Evolutionary conservation across 2,329 filamentous ascomycete species (phyloP).

Genomic region (Colletotrichum eremochloae): DNA sequence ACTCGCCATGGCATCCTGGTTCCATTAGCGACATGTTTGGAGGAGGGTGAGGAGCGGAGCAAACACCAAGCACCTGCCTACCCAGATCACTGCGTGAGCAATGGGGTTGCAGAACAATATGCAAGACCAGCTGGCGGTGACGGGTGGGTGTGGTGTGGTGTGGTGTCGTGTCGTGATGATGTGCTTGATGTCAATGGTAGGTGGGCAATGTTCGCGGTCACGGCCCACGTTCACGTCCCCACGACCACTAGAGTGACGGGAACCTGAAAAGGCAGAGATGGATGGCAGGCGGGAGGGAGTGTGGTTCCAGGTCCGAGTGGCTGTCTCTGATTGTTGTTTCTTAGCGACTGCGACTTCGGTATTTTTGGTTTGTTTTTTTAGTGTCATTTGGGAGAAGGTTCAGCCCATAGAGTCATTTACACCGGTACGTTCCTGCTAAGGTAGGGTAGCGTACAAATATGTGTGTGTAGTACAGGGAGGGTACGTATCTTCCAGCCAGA

Average conservation of each 20-base stretch:
- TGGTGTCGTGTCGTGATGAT: not conserved
- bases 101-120: not conserved
- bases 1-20: not conserved
- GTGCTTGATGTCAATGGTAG: not conserved
- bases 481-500: not conserved
- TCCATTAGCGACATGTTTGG: not conserved
- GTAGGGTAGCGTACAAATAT: too few species aligned
- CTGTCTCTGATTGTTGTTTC: slow-evolving; percentile 8
- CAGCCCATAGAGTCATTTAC: not conserved
- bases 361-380: not conserved
- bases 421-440: too few species aligned
- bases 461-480: too few species aligned
- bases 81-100: not conserved
- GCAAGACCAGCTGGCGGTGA: not conserved
- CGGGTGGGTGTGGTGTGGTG: not conserved
- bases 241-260: not conserved
- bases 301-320: not conserved
- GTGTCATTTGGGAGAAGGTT: not conserved
- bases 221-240: not conserved
- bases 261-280: not conserved
- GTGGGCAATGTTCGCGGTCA: not conserved
- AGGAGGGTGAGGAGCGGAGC: not conserved
- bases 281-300: slow-evolving; percentile 6
- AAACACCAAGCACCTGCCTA: not conserved
- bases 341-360: not conserved